Evolutionary conservation across 2,329 filamentous ascomycete species (phyloP).

Genomic region (Dactylellina leptospora): DNA sequence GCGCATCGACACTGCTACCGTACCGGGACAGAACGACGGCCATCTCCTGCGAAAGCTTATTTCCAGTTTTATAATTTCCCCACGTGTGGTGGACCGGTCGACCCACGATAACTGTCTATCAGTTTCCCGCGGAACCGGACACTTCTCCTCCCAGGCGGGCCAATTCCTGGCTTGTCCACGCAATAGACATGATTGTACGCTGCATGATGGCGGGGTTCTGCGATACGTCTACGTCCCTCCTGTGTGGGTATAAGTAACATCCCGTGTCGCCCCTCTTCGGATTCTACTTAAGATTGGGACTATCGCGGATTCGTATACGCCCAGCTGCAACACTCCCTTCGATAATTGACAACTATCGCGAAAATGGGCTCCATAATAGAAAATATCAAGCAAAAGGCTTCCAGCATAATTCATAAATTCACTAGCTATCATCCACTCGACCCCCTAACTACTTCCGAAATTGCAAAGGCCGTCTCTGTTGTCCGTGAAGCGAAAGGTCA

Average conservation of each 20-base stretch:
- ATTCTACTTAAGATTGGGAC: background rate
- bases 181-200: too few species aligned
- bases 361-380: conserved; percentile 26
- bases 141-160: conserved; percentile 1
- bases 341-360: too few species aligned
- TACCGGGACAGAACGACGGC: too few species aligned
- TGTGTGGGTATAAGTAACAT: conserved; percentile 32
- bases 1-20: too few species aligned
- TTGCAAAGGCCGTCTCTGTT: conserved; percentile 73
- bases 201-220: conserved; percentile 33
- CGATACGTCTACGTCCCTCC: too few species aligned
- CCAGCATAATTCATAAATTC: conserved; percentile 5
- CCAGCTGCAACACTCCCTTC: background rate
- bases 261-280: conserved; percentile 4
- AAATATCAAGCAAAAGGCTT: conserved; percentile 33
- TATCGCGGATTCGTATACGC: too few species aligned
- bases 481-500: conserved; percentile 75
- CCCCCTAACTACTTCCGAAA: conserved; percentile 76
- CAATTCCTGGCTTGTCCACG: conserved; percentile 1
- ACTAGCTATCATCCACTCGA: conserved; percentile 74
- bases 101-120: background rate
- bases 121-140: conserved; percentile 4
- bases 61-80: too few species aligned
- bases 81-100: background rate
- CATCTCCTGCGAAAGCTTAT: too few species aligned